Conservation (phyloP, 306 rosid genomes). For the Quercus gilva region DNA sequence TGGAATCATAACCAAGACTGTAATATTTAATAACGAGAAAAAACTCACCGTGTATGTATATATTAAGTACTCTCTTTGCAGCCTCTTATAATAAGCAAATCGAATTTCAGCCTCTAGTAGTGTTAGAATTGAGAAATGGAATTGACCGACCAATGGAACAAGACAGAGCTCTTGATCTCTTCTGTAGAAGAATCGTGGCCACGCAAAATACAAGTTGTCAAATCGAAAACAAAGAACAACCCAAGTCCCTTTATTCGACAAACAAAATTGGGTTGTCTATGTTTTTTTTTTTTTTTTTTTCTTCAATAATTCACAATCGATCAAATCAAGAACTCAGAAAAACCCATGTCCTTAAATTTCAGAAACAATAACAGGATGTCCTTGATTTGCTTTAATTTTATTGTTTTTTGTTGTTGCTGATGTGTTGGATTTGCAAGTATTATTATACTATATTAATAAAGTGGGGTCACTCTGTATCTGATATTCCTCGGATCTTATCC, state of each 20-base stretch:
- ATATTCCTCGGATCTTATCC: conserved; percentile 52
- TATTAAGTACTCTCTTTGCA: conserved; percentile 7
- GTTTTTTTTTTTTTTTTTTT: too few relatives aligned
- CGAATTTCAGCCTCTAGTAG: conserved; percentile 6
- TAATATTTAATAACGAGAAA: conserved; percentile 20
- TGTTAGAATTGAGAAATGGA: background rate
- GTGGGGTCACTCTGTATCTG: conserved; percentile 39
- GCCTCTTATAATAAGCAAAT: conserved; percentile 2
- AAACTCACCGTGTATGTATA: conserved; percentile 41
- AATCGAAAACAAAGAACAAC: background rate
- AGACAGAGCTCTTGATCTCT: conserved; percentile 18
- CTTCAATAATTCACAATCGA: background rate
- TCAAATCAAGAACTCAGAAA: background rate
- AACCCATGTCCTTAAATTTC: conserved; percentile 6
- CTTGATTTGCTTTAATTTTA: background rate
- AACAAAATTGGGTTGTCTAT: background rate
- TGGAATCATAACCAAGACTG: conserved; percentile 9
- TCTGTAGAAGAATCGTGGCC: conserved; percentile 18
- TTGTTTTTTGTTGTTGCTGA: background rate
- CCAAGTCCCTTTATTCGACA: background rate
- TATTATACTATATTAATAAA: background rate
- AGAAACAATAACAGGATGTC: background rate
- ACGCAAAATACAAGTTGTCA: background rate
- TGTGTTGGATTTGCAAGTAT: background rate
- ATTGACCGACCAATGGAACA: background rate